phyloP scores from a whole-genome alignment of 257 asterid genomes.

The Rhazya stricta region DNA sequence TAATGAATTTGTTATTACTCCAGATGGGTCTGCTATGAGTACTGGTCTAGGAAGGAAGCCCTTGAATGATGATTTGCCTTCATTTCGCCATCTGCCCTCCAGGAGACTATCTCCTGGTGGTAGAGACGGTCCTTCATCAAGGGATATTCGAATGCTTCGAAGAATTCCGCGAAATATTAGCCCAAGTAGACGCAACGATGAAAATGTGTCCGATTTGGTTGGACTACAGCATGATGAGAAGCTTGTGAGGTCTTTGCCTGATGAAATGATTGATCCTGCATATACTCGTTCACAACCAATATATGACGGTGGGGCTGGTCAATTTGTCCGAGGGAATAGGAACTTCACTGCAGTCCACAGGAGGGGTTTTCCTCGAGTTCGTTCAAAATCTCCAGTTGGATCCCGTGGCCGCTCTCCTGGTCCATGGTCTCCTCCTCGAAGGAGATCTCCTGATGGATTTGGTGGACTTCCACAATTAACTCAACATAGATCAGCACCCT shows the following conservation, averaged over 20 bases:
- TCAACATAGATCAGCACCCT: conserved; percentile 54
- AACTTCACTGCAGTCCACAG: conserved; percentile 52
- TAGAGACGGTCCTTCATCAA: conserved; percentile 40
- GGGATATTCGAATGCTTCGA: conserved; percentile 41
- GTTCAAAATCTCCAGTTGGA: conserved; percentile 65
- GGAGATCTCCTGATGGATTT: conserved; percentile 54
- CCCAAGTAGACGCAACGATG: conserved; percentile 40
- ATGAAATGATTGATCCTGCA: conserved; percentile 42
- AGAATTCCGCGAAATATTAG: conserved; percentile 54
- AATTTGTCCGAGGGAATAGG: conserved; percentile 42
- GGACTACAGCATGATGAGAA: conserved; percentile 43
- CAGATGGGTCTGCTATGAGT: conserved; percentile 31
- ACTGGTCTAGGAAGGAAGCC: conserved; percentile 43
- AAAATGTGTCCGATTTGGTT: conserved; percentile 32
- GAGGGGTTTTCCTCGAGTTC: conserved; percentile 49
- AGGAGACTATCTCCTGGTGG: conserved; percentile 56
- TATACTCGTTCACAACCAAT: conserved; percentile 42
- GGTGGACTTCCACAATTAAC: conserved; percentile 38
- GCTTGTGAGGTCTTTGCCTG: conserved; percentile 42
- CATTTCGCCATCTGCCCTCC: conserved; percentile 40
- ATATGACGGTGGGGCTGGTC: conserved; percentile 52
- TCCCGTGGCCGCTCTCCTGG: conserved; percentile 67
- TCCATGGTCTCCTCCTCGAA: conserved; percentile 67
- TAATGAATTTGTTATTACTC: conserved; percentile 38
- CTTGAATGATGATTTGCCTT: conserved; percentile 46